phyloP scores from a whole-genome alignment of 2,329 filamentous ascomycete genomes.

The Fusarium caatingaense region DNA sequence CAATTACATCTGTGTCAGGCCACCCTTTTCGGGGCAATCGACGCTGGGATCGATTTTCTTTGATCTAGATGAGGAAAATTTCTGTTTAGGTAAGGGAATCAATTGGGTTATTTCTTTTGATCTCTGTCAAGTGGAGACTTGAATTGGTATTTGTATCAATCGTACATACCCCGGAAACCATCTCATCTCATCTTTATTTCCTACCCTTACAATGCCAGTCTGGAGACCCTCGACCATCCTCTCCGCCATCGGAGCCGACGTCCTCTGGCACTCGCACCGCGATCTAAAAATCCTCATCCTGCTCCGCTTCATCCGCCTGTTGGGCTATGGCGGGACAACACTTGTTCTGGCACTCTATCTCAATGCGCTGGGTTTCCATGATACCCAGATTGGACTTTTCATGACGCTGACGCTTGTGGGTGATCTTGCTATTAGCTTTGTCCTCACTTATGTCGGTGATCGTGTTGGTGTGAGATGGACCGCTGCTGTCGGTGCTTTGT shows the following conservation, averaged over 20 bases:
- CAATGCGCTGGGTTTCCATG: conserved; percentile 32
- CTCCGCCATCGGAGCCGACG: conserved; percentile 35
- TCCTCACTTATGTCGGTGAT: conserved; percentile 39
- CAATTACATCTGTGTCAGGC: no score
- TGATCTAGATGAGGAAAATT: no score
- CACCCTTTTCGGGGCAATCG: no score
- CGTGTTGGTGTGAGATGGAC: conserved; percentile 31
- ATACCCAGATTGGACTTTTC: conserved; percentile 37
- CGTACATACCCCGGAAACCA: no score
- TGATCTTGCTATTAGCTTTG: conserved; percentile 41
- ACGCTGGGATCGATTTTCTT: no score
- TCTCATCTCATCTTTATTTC: no score
- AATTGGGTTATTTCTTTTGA: no score
- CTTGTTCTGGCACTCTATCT: conserved; percentile 40
- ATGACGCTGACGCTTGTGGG: conserved; percentile 41
- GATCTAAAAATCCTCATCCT: conserved; percentile 39
- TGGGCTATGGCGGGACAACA: conserved; percentile 40
- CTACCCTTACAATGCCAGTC: conserved; percentile 9
- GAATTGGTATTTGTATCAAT: no score
- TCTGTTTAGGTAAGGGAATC: no score
- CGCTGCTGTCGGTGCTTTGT: conserved; percentile 22
- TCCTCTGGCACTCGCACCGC: conserved; percentile 34
- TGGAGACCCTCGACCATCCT: conserved; percentile 15
- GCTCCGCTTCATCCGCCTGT: conserved; percentile 33
- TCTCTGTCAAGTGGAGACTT: no score